Evolutionary conservation across 73 alveolate genomes (phyloP), one percentile per base, ranked within the genome.

Genomic region (Paraurostyla sp.): DNA sequence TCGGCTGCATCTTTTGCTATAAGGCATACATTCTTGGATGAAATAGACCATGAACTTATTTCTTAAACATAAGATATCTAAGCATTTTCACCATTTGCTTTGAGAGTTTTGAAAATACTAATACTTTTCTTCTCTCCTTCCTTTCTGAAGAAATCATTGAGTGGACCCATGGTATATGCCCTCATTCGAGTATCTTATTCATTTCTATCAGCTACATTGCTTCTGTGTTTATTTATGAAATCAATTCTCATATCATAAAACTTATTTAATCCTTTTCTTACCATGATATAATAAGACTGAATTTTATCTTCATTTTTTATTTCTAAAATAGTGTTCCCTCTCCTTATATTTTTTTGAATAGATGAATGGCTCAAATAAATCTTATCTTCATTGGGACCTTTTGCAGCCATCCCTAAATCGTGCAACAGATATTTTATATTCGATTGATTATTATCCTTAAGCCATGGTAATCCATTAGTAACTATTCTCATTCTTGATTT

Each of bases 31-130:
- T 95, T 95, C 83, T 95, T 95, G 16, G 97, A 89, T 35, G 97
- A 89, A 25, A 93, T 93, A 18, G 88, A 92, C 98, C 98, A 95
- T 56, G 85, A 76, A 68, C 91, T 80, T 36, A 91, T 63, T 20
- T 51, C 43, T 82, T 83, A 49, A 60, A 38, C 50, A 82, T 91
- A 95, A 0, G 97, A 93, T 0, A 95, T 87, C 76, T 95, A 93
- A 6, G 97, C 98, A 80, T 95, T 95, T 81, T 95, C 98, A 29
- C 98, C 98, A 78, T 95, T 95, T 41, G 97, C 98, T 71, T 95
- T 95, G 7, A 1, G 23, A 15, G 78, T 25, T 78, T 36, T 29
- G n/a, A 52, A 1, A 7, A 51, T 9, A 7, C 30, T 25, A 15
- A 23, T 32, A 51, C 22, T 18, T 75, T 43, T 27, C 3, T 73